phyloP scores from a whole-genome alignment of 352 stramenopile genomes.

The Nannochloropsis limnetica region DNA sequence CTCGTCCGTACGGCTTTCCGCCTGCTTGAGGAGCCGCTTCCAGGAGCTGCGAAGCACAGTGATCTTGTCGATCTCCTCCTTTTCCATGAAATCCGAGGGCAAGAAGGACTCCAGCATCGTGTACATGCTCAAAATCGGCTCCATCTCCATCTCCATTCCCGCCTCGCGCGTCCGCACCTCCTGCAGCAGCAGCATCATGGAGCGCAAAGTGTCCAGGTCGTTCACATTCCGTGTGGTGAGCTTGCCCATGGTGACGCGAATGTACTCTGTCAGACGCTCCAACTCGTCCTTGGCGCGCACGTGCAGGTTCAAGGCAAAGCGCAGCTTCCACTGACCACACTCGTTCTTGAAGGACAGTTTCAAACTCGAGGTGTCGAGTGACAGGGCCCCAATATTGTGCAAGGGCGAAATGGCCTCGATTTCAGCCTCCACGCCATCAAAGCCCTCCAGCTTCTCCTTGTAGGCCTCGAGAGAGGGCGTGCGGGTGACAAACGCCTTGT shows the following conservation, averaged over 20 bases:
- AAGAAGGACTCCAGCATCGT: constrained; percentile 87
- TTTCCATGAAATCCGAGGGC: constrained; percentile 82
- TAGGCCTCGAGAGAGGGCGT: constrained; percentile 89
- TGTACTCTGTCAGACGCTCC: constrained; percentile 87
- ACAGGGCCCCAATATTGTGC: constrained; percentile 91
- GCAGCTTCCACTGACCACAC: constrained; percentile 90
- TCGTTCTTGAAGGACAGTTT: constrained; percentile 91
- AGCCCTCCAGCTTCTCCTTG: constrained; percentile 87
- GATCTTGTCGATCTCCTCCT: constrained; percentile 98
- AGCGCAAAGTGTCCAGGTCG: constrained; percentile 87
- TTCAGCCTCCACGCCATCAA: constrained; percentile 82
- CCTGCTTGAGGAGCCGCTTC: constrained; percentile 89
- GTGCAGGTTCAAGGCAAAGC: constrained; percentile 93
- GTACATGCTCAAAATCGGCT: constrained; percentile 96
- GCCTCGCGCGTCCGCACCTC: constrained; percentile 92
- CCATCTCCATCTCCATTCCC: constrained; percentile 96
- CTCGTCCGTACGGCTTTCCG: constrained; percentile 82
- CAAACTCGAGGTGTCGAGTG: constrained; percentile 87
- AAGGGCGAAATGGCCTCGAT: constrained; percentile 75
- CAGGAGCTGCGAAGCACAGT: constrained; percentile 89
- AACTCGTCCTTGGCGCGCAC: constrained; percentile 73
- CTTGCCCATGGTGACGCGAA: constrained; percentile 79
- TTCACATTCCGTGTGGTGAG: constrained; percentile 60
- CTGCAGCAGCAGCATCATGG: constrained; percentile 94
- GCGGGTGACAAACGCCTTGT: constrained; percentile 82